phyloP scores from a whole-genome alignment of 2,329 filamentous ascomycete genomes.

The Trichoderma sp. region DNA sequence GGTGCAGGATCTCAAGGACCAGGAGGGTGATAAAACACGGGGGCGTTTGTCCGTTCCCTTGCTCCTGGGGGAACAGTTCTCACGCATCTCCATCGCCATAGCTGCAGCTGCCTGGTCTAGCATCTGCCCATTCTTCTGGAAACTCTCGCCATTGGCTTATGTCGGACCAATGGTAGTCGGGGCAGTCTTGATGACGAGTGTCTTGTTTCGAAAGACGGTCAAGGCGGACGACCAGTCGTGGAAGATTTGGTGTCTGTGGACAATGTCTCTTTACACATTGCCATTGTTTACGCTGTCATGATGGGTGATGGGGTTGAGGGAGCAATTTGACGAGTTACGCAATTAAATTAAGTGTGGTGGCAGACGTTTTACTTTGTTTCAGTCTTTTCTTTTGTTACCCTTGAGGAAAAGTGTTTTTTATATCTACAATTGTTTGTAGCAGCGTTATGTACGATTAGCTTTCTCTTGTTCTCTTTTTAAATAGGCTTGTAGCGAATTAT shows the following conservation, averaged over 20 bases:
- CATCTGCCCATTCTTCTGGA: conserved; percentile 17
- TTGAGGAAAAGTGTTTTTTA: background rate
- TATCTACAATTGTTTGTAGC: background rate
- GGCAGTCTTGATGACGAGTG: background rate
- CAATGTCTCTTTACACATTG: conserved; percentile 4
- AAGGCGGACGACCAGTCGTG: conserved; percentile 12
- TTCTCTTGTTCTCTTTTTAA: background rate
- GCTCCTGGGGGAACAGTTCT: conserved; percentile 10
- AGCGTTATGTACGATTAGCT: background rate
- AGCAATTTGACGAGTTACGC: background rate
- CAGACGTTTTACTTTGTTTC: background rate
- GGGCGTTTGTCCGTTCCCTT: conserved; percentile 21
- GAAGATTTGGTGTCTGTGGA: conserved; percentile 19
- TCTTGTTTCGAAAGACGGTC: background rate
- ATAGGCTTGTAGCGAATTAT: background rate
- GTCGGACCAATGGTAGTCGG: background rate
- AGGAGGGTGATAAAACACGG: conserved; percentile 22
- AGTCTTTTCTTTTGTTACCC: background rate
- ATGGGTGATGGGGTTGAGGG: no score
- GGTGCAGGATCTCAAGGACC: conserved; percentile 25
- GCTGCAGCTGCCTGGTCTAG: conserved; percentile 11
- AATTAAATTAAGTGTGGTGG: background rate
- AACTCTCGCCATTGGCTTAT: background rate
- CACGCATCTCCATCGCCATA: conserved; percentile 17
- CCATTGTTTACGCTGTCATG: conserved; percentile 2